A percentile compares a stretch with the other conserved stretches of the same genome.
These are phyloP conservation scores for Taphrina pruni DNA, from an alignment of 1,139 yeast genomes.

Conservation along the genomic window DNA sequence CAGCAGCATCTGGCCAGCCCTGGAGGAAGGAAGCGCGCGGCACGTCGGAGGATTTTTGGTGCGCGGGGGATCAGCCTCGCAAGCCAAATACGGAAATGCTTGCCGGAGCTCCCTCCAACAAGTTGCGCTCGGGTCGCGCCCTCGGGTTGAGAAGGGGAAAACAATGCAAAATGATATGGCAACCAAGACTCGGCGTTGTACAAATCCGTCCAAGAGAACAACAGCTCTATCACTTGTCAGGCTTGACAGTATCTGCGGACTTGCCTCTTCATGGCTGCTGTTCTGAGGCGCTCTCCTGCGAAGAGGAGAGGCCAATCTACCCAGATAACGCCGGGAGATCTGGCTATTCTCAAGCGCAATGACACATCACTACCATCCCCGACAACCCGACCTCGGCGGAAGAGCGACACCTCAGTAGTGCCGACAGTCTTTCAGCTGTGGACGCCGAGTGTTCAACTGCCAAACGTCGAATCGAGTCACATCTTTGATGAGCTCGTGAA, in stretches of 20 bases:
- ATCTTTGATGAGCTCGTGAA: constrained; percentile 24
- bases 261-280: constrained; percentile 8
- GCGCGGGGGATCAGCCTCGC: too few species aligned
- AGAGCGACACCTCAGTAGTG: constrained; percentile 20
- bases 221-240: not conserved
- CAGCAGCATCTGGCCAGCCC: too few species aligned
- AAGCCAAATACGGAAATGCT: too few species aligned
- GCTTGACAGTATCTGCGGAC: not conserved
- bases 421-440: constrained; percentile 10
- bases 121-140: too few species aligned
- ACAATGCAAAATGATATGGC: constrained; percentile 15
- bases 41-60: too few species aligned
- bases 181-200: not conserved
- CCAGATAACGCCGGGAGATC: constrained; percentile 16
- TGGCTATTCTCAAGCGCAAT: not conserved
- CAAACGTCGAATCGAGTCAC: constrained; percentile 21
- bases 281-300: constrained; percentile 26
- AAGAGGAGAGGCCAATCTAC: constrained; percentile 28
- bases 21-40: too few species aligned
- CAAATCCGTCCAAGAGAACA: too few species aligned
- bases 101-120: too few species aligned
- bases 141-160: not conserved
- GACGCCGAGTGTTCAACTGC: constrained; percentile 13
- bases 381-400: constrained; percentile 11
- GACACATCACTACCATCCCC: not conserved